These are phyloP conservation scores for Penicillium cinerascens DNA, from an alignment of 495 filamentous ascomycete species.

Conservation along the genomic window DNA sequence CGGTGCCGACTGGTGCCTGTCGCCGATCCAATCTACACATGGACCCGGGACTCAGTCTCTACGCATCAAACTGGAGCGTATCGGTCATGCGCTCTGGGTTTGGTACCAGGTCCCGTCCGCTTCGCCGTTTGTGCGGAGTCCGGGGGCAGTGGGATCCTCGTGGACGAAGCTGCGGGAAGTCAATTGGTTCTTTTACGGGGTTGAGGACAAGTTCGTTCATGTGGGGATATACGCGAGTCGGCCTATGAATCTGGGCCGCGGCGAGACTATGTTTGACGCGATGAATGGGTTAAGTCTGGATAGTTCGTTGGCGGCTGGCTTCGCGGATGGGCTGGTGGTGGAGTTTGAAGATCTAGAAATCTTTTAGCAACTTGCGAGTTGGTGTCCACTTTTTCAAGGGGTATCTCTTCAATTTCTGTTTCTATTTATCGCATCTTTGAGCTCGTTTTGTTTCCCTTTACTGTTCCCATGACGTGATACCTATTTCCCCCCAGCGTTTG, in stretches of 20 bases:
- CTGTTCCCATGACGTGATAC: constrained; percentile 10
- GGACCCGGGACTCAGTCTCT: constrained; percentile 36
- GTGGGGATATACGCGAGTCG: constrained; percentile 57
- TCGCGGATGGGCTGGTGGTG: constrained; percentile 46
- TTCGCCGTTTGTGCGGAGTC: constrained; percentile 32
- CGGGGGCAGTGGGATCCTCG: constrained; percentile 40
- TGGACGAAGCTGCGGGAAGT: constrained; percentile 60
- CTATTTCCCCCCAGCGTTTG: constrained; percentile 21
- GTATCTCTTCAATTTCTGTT: constrained; percentile 3
- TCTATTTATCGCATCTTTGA: not conserved
- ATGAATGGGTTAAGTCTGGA: constrained; percentile 39
- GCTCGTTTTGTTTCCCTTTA: no score
- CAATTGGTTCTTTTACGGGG: constrained; percentile 59
- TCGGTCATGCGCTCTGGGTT: constrained; percentile 55
- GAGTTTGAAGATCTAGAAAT: constrained; percentile 59
- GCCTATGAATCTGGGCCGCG: constrained; percentile 38
- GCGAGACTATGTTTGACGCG: constrained; percentile 41
- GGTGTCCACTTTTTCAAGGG: not conserved
- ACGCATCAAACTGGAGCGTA: constrained; percentile 56
- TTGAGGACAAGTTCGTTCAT: constrained; percentile 56
- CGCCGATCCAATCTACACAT: constrained; percentile 28
- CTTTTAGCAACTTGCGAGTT: constrained; percentile 40
- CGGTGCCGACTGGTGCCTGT: constrained; percentile 55
- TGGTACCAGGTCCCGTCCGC: constrained; percentile 50
- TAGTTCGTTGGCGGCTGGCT: constrained; percentile 19